Base-by-base conservation (phyloP, 139 green algal species). In the Mychonastes homosphaera region DNA sequence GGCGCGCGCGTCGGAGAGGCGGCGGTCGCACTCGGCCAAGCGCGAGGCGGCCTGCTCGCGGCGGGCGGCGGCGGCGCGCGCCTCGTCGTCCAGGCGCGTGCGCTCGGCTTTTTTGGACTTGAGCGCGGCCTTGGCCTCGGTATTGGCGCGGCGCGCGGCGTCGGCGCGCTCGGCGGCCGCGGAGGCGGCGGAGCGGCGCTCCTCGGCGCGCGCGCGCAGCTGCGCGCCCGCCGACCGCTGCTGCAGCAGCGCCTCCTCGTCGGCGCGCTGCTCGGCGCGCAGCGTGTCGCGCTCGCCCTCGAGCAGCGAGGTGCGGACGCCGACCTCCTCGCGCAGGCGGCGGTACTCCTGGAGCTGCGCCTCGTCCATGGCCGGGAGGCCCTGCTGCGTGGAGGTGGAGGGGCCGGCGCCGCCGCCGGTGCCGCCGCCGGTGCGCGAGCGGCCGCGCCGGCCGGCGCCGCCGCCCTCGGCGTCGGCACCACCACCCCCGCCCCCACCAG, bases 1-100 rank as follows among this genome's bases (percentile, higher is more conserved):
- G 3, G 79, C 71, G 43, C 80, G 81, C 19, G 80, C 77, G 36
- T 90, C 82, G 6, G 64, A 35, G 33, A 97, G 73, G 57, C 74
- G 53, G 16, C 38, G 61, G 47, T 92, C 80, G 32, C 88, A 32
- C 46, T 86, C n/a, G n/a, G n/a, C n/a, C n/a, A n/a, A n/a, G n/a
- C n/a, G n/a, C n/a, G n/a, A n/a, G n/a, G n/a, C n/a, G n/a, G n/a
- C n/a, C n/a, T n/a, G n/a, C n/a, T n/a, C n/a, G n/a, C n/a, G n/a
- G n/a, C n/a, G n/a, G n/a, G n/a, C n/a, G n/a, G n/a, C n/a, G n/a
- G n/a, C n/a, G n/a, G 28, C 53, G 8, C 35, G 46, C 54, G 57
- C n/a, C 30, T 24, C 16, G 47, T 44, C 40, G 34, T 45, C 45
- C 46, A 65, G 32, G 34, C 32, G 23, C 23, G 23, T 32, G 45